Evolutionary conservation across 2,329 filamentous ascomycete species (phyloP), one percentile per base, ranked within the genome.

Genomic region (Leptographium radiaticola): DNA sequence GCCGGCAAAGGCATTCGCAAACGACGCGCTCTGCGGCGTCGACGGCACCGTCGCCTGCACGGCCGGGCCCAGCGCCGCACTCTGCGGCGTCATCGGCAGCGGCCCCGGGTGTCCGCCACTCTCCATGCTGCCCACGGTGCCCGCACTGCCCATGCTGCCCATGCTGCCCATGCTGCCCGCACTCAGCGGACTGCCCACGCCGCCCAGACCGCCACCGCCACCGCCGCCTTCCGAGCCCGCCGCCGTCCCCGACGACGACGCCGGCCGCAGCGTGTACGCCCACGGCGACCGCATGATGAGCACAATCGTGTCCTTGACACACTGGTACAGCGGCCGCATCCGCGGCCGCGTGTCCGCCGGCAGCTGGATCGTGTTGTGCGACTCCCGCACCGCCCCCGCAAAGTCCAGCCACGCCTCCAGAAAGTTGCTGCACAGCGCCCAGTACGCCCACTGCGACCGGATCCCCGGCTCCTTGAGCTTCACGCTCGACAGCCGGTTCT

Each of bases 11-110:
- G 75, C 72, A 16, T 70, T 68, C 9, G 73, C 72, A 61, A 82
- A 81, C 0, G 76, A 77, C 2, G 70, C 74, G 56, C 72, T 79
- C 62, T 80, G 74, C 11, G 81, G 81, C 0, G 81, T 87, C 3
- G 79, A 87, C 5, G 88, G 86, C 12, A 95, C 84, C 0, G 89
- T 96, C 1, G 90, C 89, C 68, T 95, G 89, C 53, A 89, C 87
- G 20, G 90, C 90, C 7, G 90, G 89, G 0, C 90, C 91, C 6
- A 96, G 75, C 1, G 90, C 90, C 16, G 89, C 90, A 61, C 87
- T 93, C 57, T 95, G 78, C 9, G 91, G 90, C 1, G 90, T 96
- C 62, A 93, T 89, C 10, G 90, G 89, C 40, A 89, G 61, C 52
- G 70, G 68, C 40, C 65, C 58, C 5, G 53, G 53, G 51, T 62